A percentile compares a stretch with the other conserved stretches of the same genome.
Evolutionary conservation across 768 basidiomycete species (phyloP).

Genomic region (Phanerodontia chrysosporium): DNA sequence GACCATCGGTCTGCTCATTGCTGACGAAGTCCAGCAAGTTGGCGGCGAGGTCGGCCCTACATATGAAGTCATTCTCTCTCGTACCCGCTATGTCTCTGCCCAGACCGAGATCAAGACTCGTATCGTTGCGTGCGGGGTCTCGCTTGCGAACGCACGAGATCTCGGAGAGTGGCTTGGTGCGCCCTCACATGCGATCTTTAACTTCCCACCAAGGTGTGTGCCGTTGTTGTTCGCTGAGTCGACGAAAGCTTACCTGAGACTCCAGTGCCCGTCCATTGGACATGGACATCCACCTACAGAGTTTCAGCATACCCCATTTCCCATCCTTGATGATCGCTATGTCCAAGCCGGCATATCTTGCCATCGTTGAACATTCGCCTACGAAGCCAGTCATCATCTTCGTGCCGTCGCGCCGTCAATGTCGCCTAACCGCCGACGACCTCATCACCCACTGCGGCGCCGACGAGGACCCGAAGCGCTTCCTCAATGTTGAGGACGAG

Average conservation of each 20-base stretch:
- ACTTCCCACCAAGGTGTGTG: constrained; percentile 84
- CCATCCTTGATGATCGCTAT: constrained; percentile 98
- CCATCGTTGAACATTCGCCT: constrained; percentile 83
- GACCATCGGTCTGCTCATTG: constrained; percentile 87
- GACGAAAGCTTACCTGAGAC: constrained; percentile 4
- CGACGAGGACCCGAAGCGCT: constrained; percentile 78
- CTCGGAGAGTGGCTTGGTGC: constrained; percentile 98
- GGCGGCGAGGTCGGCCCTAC: constrained; percentile 95
- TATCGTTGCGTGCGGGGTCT: constrained; percentile 92
- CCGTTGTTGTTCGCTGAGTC: not conserved
- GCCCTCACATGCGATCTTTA: constrained; percentile 92
- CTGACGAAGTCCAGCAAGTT: constrained; percentile 92
- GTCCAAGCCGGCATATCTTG: constrained; percentile 96
- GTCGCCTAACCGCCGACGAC: constrained; percentile 90
- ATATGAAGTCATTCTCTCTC: constrained; percentile 93
- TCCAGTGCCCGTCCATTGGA: constrained; percentile 89
- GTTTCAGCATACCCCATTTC: constrained; percentile 95
- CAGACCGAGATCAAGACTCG: constrained; percentile 92
- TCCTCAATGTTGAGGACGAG: constrained; percentile 81
- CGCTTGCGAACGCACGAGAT: constrained; percentile 92
- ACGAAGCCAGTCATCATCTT: constrained; percentile 88
- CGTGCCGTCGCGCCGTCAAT: constrained; percentile 90
- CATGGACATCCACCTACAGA: constrained; percentile 96
- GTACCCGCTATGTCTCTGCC: constrained; percentile 94
- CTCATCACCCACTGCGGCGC: constrained; percentile 84